Conservation (phyloP, 176 grass and related monocot species). For the Saccharum officinarum region DNA sequence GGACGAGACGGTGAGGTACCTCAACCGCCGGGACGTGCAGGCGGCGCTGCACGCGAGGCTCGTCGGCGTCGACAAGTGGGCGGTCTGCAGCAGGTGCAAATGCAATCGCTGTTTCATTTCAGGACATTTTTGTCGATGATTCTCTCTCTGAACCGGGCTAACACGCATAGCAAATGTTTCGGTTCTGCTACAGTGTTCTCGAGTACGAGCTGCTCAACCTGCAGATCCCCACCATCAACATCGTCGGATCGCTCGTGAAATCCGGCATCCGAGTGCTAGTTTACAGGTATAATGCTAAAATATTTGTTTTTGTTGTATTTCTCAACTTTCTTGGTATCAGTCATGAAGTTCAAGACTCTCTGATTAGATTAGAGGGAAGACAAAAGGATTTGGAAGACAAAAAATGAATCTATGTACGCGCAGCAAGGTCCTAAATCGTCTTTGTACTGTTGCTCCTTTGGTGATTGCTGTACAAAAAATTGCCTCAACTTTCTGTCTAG, state of each 20-base stretch:
- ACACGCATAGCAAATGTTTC: background rate
- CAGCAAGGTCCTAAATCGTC: background rate
- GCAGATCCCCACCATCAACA: slow-evolving; percentile 84
- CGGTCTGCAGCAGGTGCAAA: slow-evolving; percentile 77
- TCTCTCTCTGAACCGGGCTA: background rate
- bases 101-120: background rate
- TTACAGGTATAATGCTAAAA: slow-evolving; percentile 67
- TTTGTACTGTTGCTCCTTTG: slow-evolving; percentile 10
- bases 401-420: background rate
- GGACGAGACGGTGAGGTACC: slow-evolving; percentile 91
- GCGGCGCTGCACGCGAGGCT: slow-evolving; percentile 72
- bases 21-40: slow-evolving; percentile 89
- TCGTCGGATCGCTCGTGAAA: slow-evolving; percentile 73
- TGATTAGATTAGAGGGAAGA: background rate
- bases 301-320: background rate
- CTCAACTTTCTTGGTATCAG: background rate
- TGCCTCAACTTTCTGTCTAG: background rate
- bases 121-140: background rate
- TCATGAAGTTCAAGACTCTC: slow-evolving; percentile 22
- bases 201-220: slow-evolving; percentile 92
- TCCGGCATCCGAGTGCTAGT: slow-evolving; percentile 76
- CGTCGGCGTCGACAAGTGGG: slow-evolving; percentile 73
- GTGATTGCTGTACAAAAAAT: background rate
- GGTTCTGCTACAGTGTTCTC: slow-evolving; percentile 62
- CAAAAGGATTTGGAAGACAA: no score